Base-by-base conservation (phyloP, 129 eudicot species). In the Flaveria ramosissima region DNA sequence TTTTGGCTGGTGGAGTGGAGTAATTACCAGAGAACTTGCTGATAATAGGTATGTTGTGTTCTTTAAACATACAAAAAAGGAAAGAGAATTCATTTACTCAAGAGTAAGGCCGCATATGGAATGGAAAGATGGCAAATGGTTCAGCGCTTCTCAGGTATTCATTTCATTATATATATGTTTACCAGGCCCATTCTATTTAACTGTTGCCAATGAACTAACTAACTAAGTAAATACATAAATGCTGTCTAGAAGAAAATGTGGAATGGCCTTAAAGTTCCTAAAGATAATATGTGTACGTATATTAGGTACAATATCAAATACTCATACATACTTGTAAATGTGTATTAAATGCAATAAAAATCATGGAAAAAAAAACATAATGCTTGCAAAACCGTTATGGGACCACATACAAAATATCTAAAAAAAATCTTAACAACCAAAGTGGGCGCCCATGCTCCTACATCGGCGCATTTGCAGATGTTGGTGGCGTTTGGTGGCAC, bases 51-150 rank as follows among this genome's bases (percentile, higher is more conserved):
- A 90, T 61, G 67, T 69, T 43, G 92, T 92, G 65, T 88, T 71
- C 66, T 88, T 92, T 74, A 85, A 90, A 74, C 79, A 72, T 36
- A 73, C 81, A 26, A 85, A 82, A 24, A 78, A 56, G 78, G 91
- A 85, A 17, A 86, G 65, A 80, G 87, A 85, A 70, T 80, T 88
- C 36, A 53, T 66, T 84, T 80, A 63, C 69, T 60, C 89, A 3
- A 81, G 79, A 16, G 47, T 93, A 61, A 90, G 96, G 78, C 89
- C 93, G 16, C 95, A 85, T 80, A 80, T 93, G 87, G 95, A 90
- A 46, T 90, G 96, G 98, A 86, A 83, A 77, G 90, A 85, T 84
- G 97, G 98, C 65, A 86, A 85, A 65, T 93, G 98, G 98, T 78
- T 93, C 83, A 83, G 83, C 76, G 68, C 91, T 70, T 78, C 90